These are phyloP conservation scores for Syzygium aqueum DNA, from an alignment of 345 rosid species.

Conservation along the genomic window DNA sequence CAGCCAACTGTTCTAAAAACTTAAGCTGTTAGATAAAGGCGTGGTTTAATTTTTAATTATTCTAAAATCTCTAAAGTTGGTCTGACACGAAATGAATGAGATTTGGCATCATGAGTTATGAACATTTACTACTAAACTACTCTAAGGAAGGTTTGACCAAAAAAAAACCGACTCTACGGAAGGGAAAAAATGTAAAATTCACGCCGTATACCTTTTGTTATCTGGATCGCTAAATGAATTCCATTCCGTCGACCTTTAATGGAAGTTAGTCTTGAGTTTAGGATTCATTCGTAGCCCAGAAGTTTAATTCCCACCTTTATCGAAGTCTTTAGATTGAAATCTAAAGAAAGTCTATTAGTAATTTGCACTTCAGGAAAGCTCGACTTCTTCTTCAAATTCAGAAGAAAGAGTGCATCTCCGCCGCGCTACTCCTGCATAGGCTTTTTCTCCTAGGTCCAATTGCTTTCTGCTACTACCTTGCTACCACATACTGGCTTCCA, in stretches of 20 bases:
- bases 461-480: neutral
- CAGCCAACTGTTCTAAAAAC: no score
- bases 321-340: neutral
- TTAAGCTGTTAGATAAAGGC: no score
- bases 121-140: neutral
- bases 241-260: neutral
- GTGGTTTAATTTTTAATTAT: no score
- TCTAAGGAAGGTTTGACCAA: neutral
- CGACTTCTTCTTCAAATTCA: neutral
- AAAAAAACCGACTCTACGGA: neutral
- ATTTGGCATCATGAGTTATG: neutral
- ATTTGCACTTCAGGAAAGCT: neutral
- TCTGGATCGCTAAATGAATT: neutral
- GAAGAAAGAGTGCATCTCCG: neutral
- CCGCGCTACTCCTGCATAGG: neutral
- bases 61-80: neutral
- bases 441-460: neutral
- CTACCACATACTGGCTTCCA: neutral
- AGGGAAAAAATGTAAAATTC: neutral
- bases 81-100: neutral
- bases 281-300: neutral
- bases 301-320: neutral
- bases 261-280: neutral
- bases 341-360: neutral
- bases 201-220: neutral